Evolutionary conservation across 176 grass and related monocot species (phyloP), one percentile per base, ranked within the genome.

Genomic region (Carex scoparia): DNA sequence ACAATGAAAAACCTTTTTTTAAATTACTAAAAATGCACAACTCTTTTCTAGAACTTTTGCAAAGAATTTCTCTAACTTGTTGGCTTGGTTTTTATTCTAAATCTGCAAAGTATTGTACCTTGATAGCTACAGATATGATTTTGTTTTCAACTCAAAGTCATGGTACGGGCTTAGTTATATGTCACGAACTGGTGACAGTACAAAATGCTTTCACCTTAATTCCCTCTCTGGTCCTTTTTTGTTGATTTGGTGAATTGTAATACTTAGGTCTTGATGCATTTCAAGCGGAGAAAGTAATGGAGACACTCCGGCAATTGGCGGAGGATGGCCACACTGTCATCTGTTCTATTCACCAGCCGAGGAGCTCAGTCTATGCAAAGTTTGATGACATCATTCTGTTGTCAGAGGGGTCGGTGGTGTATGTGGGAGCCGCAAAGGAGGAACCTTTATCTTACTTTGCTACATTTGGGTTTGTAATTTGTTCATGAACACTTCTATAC

Each of bases 221-320:
- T 79, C 32, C 53, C 14, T 64, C 59, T 12, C 59, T 44, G 64
- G 16, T 42, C 58, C 58, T 81, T 16, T 23, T 23, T 81, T 42
- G 79, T 81, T 81, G 7, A 81, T 81, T 64, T 63, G 32, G 38
- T 81, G 16, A 44, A 13, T 40, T 44, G 40, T 64, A 44, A 87
- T 49, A 18, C 79, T 82, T 70, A 99, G 96, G 96, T 55, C 93
- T 95, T 85, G 96, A 95, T 94, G 93, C 96, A 16, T 99, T 99
- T 76, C 96, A 95, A 89, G 96, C 93, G 73, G 96, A 99, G 88
- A 95, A 99, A 80, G 96, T 99, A 83, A 99, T 99, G 96, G 96
- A 99, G 70, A 95, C 96, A 73, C 91, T 99, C 80, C 84, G 90
- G 80, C 86, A 99, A 38, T 93, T 99, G 82, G 89, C 96, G 75